These are phyloP conservation scores for Datura wrightii DNA, from an alignment of 257 asterid genomes.

Conservation along the genomic window DNA sequence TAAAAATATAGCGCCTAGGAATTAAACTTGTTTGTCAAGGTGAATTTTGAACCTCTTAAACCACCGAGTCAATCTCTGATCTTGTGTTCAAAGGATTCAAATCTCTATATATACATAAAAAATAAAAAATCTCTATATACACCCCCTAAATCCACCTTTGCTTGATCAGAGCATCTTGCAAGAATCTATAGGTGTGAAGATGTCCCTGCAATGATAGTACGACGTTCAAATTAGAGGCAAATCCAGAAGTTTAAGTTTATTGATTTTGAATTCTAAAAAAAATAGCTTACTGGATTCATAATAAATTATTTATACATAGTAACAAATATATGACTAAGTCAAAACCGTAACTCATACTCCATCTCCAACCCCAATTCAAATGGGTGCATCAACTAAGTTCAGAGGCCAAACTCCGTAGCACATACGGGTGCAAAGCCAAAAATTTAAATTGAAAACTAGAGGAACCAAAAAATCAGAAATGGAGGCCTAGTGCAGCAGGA, in stretches of 20 bases:
- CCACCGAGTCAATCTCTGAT: too few species aligned
- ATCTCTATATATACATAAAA: too few species aligned
- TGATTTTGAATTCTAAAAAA: background rate
- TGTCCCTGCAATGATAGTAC: conserved; percentile 64
- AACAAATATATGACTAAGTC: too few species aligned
- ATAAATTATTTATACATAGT: too few species aligned
- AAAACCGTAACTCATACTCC: background rate
- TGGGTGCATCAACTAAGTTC: conserved; percentile 1
- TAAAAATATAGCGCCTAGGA: too few species aligned
- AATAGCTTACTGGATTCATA: background rate
- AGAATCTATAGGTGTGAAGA: conserved; percentile 88
- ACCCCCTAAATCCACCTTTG: too few species aligned
- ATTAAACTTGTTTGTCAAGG: too few species aligned
- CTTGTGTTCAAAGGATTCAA: too few species aligned
- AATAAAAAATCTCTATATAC: too few species aligned
- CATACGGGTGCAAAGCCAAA: background rate
- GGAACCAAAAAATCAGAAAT: background rate
- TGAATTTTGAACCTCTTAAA: too few species aligned
- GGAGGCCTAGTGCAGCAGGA: background rate
- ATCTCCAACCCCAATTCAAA: background rate
- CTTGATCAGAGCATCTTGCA: conserved; percentile 77
- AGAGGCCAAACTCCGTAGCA: background rate
- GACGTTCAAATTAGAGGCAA: background rate
- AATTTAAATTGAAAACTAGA: background rate
- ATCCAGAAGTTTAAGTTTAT: background rate